phyloP scores from a whole-genome alignment of 331 rosid species.

The Telfairia occidentalis region DNA sequence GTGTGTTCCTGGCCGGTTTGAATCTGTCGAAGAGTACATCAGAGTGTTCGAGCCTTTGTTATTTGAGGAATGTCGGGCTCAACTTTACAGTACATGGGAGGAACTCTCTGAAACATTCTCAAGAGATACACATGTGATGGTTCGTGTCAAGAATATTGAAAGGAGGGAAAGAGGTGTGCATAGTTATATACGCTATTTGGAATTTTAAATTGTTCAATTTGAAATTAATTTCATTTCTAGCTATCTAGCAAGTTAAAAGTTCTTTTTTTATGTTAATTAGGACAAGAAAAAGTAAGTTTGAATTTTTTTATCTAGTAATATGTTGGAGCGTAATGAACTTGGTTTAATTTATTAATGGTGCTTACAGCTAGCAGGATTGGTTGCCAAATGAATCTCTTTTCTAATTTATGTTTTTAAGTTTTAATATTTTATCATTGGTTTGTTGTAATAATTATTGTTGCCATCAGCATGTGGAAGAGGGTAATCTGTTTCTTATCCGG shows the following conservation, averaged over 20 bases:
- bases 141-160: conserved; percentile 78
- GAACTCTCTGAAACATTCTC: conserved; percentile 74
- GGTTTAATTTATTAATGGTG: background rate
- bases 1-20: conserved; percentile 87
- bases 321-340: background rate
- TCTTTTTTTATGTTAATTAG: background rate
- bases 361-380: background rate
- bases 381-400: background rate
- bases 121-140: conserved; percentile 81
- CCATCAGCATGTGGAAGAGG: background rate
- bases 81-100: conserved; percentile 96
- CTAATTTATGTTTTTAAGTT: background rate
- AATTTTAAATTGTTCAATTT: background rate
- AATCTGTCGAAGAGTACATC: conserved; percentile 83
- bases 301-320: background rate
- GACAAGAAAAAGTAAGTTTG: background rate
- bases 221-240: background rate
- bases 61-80: conserved; percentile 99
- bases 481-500: background rate
- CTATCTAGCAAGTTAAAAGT: background rate
- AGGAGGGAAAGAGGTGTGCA: conserved; percentile 87
- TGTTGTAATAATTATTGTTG: background rate
- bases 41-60: conserved; percentile 94
- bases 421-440: background rate
- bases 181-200: conserved; percentile 13